These are phyloP conservation scores for Paramecium sexaurelia DNA, from an alignment of 73 alveolate species.

Conservation along the genomic window DNA sequence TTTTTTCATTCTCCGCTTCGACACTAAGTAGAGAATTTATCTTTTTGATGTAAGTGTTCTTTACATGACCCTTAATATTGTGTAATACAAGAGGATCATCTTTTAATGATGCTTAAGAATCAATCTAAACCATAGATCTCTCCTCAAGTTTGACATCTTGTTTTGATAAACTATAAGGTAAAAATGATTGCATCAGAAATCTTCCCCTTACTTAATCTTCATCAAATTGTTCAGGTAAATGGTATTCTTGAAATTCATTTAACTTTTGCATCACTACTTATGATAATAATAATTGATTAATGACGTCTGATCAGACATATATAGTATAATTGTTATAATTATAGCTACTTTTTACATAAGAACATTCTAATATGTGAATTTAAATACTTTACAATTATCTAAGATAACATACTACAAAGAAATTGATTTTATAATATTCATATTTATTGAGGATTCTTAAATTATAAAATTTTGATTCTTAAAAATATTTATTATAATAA, in stretches of 20 bases:
- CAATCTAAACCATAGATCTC: neutral
- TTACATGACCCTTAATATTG: conserved; percentile 67
- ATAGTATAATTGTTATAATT: neutral
- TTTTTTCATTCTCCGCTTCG: conserved; percentile 18
- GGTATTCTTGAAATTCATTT: conserved; percentile 24
- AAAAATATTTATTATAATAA: too few species aligned
- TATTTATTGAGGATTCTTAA: too few species aligned
- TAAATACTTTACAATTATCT: too few species aligned
- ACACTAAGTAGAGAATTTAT: conserved; percentile 56
- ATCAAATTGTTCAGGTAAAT: neutral
- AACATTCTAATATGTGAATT: neutral
- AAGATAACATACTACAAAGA: too few species aligned
- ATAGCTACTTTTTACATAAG: neutral
- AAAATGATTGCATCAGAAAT: neutral
- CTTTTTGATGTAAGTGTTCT: conserved; percentile 63
- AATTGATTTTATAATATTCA: too few species aligned
- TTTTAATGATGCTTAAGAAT: neutral
- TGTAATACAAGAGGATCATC: conserved; percentile 44
- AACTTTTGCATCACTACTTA: conserved; percentile 27
- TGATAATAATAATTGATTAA: neutral
- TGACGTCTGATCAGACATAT: conserved; percentile 10
- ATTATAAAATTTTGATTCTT: too few species aligned
- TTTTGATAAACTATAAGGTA: neutral
- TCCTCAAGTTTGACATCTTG: conserved; percentile 36
- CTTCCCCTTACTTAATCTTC: conserved; percentile 4